phyloP scores from a whole-genome alignment of 768 basidiomycete species.

The Boletus speciosus region DNA sequence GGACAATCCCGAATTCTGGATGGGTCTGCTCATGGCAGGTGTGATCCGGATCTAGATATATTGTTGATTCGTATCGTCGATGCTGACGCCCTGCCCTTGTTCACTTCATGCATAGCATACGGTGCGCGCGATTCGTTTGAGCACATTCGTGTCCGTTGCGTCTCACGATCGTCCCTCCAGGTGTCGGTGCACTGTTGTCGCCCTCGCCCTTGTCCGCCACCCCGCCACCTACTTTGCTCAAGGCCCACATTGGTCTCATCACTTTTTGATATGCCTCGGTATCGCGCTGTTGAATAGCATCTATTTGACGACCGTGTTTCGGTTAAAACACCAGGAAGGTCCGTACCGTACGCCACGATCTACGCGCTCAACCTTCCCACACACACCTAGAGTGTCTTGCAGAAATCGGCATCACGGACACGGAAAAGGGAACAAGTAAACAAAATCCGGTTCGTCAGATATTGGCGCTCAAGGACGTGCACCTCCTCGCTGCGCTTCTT shows the following conservation, averaged over 20 bases:
- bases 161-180: not conserved
- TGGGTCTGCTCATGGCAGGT: slow-evolving; percentile 45
- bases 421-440: not conserved
- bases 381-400: not conserved
- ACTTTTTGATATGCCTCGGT: not conserved
- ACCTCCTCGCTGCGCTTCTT: not conserved
- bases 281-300: slow-evolving; percentile 1
- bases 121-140: not conserved
- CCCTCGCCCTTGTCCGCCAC: not conserved
- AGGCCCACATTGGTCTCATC: not conserved
- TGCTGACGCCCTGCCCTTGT: not conserved
- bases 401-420: slow-evolving; percentile 1
- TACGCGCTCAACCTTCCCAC: no score
- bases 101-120: not conserved
- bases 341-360: not conserved
- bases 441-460: not conserved
- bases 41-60: slow-evolving; percentile 7
- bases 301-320: not conserved
- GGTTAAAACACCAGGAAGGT: slow-evolving; percentile 1
- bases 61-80: slow-evolving; percentile 24
- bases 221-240: not conserved
- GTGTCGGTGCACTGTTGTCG: not conserved
- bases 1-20: slow-evolving; percentile 33
- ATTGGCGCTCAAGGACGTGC: not conserved
- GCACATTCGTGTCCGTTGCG: no score